A percentile compares a stretch with the other conserved stretches of the same genome.
Evolutionary conservation across 2,329 filamentous ascomycete genomes (phyloP).

Genomic region (Exophiala sideris): DNA sequence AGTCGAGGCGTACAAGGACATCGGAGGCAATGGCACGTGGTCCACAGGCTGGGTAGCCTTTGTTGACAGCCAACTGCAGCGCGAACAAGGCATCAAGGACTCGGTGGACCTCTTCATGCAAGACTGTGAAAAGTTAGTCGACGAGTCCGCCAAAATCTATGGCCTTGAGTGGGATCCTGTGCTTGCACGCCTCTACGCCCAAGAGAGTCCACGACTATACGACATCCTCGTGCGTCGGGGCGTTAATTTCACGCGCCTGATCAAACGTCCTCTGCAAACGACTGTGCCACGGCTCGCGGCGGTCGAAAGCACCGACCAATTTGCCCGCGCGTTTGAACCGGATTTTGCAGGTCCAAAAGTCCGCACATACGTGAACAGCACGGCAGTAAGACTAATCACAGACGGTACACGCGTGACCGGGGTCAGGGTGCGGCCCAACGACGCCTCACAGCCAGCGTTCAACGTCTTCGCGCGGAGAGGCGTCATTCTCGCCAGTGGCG

Average conservation of each 20-base stretch:
- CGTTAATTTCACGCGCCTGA: conserved; percentile 6
- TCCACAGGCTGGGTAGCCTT: conserved; percentile 8
- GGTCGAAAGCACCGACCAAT: conserved; percentile 1
- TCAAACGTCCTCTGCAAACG: conserved; percentile 6
- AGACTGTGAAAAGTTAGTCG: conserved; percentile 8
- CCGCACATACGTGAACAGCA: conserved; percentile 6
- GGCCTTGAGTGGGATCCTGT: conserved; percentile 8
- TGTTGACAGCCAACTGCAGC: neutral
- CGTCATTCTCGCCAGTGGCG: conserved; percentile 67
- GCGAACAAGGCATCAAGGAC: conserved; percentile 3
- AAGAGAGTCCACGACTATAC: conserved; percentile 1
- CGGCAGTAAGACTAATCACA: conserved; percentile 3
- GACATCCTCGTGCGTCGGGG: neutral
- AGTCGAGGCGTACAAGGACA: conserved; percentile 5
- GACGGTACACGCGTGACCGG: neutral
- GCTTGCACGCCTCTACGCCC: neutral
- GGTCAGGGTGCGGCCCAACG: conserved; percentile 1
- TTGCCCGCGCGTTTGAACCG: conserved; percentile 3
- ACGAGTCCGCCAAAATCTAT: neutral
- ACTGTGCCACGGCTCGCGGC: conserved; percentile 5
- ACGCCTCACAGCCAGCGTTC: neutral
- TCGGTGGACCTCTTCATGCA: conserved; percentile 7
- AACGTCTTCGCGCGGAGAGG: conserved; percentile 43
- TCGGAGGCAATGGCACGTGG: conserved; percentile 6
- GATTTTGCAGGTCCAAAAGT: conserved; percentile 8